Conservation (phyloP, 2,329 filamentous ascomycete genomes). For the Penicillium sp. region DNA sequence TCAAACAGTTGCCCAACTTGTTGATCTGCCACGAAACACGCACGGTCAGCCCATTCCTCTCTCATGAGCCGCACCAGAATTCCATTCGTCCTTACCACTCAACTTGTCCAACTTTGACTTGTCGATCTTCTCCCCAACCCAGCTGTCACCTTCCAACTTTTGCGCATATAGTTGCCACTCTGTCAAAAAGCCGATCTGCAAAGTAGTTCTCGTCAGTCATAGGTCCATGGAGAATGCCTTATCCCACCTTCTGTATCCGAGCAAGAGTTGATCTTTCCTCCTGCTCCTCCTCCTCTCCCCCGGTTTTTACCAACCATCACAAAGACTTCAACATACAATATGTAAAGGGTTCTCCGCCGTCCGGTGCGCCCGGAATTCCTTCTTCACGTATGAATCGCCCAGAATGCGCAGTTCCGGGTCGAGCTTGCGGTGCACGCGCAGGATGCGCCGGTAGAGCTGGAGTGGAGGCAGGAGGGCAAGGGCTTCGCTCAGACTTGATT, state of each 20-base stretch:
- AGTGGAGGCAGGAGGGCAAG: conserved; percentile 79
- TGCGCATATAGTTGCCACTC: conserved; percentile 97
- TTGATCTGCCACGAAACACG: conserved; percentile 57
- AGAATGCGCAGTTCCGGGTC: conserved; percentile 68
- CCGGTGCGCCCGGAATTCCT: conserved; percentile 80
- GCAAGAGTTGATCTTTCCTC: no score
- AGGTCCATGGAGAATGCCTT: not conserved
- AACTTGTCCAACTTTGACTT: conserved; percentile 80
- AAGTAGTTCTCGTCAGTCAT: conserved; percentile 1
- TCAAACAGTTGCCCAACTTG: conserved; percentile 92
- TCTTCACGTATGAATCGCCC: conserved; percentile 88
- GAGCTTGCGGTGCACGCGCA: conserved; percentile 78
- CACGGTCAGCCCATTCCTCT: conserved; percentile 1
- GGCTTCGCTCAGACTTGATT: conserved; percentile 39
- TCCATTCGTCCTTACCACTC: conserved; percentile 61
- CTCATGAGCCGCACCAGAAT: not conserved
- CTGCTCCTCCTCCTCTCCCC: not conserved
- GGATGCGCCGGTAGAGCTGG: conserved; percentile 77
- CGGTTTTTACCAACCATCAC: not conserved
- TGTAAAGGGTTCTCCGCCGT: conserved; percentile 85
- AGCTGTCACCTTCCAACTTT: conserved; percentile 77
- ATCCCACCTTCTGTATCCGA: not conserved
- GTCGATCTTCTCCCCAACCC: conserved; percentile 81
- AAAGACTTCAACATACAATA: conserved; percentile 56
- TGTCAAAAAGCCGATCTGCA: conserved; percentile 84